Evolutionary conservation across 306 rosid species (phyloP).

Genomic region (Malus orientalis): DNA sequence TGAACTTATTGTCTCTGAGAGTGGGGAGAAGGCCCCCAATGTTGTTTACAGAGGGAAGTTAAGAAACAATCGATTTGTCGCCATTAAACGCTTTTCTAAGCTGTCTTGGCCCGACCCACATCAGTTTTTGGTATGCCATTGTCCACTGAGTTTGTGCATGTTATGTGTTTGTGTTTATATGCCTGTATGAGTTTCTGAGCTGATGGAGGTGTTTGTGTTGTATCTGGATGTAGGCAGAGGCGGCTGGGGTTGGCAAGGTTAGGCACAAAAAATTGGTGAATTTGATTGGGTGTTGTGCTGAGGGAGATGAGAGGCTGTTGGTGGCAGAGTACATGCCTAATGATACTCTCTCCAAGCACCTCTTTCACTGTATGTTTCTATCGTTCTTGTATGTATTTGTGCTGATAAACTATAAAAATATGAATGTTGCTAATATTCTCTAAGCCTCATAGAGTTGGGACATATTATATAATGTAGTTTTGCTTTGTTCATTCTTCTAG

Average conservation of each 20-base stretch:
- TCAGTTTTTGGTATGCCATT: slow-evolving; percentile 26
- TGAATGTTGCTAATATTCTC: not conserved
- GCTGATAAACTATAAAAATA: not conserved
- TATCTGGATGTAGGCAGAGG: slow-evolving; percentile 15
- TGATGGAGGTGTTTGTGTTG: not conserved
- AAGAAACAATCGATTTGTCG: slow-evolving; percentile 27
- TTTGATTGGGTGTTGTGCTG: slow-evolving; percentile 30
- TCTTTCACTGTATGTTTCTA: slow-evolving; percentile 23
- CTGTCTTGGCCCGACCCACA: slow-evolving; percentile 38
- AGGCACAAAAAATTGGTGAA: slow-evolving; percentile 25
- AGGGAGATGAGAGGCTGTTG: slow-evolving; percentile 32
- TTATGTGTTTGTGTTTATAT: not conserved
- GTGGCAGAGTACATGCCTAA: slow-evolving; percentile 36
- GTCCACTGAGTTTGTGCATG: not conserved
- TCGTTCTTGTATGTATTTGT: not conserved
- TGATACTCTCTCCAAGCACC: slow-evolving; percentile 28
- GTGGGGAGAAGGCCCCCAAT: slow-evolving; percentile 40
- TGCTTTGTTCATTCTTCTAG: not conserved
- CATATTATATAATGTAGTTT: not conserved
- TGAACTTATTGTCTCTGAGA: slow-evolving; percentile 32
- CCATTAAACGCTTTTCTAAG: slow-evolving; percentile 35
- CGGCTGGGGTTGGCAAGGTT: slow-evolving; percentile 27
- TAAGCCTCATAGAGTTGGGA: not conserved
- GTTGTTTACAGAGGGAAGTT: slow-evolving; percentile 39
- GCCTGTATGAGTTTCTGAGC: not conserved